Base-by-base conservation (phyloP, 352 stramenopile species). In the Aphanomyces invadans region DNA sequence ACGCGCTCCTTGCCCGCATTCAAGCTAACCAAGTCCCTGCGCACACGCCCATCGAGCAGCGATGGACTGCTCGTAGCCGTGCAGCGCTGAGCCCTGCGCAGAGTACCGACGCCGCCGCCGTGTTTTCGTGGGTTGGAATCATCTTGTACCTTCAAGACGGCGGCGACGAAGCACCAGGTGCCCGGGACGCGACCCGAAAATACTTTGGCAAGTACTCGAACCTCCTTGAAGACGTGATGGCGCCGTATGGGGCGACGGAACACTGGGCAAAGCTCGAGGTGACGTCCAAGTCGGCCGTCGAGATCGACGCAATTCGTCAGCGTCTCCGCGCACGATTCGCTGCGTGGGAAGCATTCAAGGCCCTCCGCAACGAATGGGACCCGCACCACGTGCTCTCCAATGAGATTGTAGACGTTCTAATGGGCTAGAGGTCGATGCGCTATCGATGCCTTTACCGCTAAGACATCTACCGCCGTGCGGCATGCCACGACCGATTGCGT, bases 191-290 rank as follows among this genome's bases (percentile, higher is more conserved):
- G 2, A 98, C 99, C 56, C 96, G 87, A 29, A 68, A 93, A 28
- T 75, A 82, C 26, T 99, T 99, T 68, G 76, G 89, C 60, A 74
- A 90, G 53, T 99, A 98, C 72, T 95, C 95, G 67, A 77, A 86
- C 33, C 76, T 93, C 48, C 87, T 98, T 33, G 76, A 86, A 32
- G 77, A 90, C 45, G 82, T 98, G 32, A 95, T 93, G 75, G 81
- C 91, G 49, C 83, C 83, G 32, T 97, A 93, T 62, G 82, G 84
- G 19, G 86, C 86, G 1, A 88, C 89, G 21, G 92, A 95, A 70
- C 96, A 99, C 72, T 99, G 96, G 96, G 96, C 95, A 19, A 99
- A 99, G 77, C 89, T 98, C 59, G 95, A 99, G 76, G 82, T 87
- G 74, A 65, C 68, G 26, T 65, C 62, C 38, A 68, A 72, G 19